Percentiles rank a stretch among this genome's conserved stretches.
Conservation (phyloP, 345 rosid species). For the Gossypium turneri region DNA sequence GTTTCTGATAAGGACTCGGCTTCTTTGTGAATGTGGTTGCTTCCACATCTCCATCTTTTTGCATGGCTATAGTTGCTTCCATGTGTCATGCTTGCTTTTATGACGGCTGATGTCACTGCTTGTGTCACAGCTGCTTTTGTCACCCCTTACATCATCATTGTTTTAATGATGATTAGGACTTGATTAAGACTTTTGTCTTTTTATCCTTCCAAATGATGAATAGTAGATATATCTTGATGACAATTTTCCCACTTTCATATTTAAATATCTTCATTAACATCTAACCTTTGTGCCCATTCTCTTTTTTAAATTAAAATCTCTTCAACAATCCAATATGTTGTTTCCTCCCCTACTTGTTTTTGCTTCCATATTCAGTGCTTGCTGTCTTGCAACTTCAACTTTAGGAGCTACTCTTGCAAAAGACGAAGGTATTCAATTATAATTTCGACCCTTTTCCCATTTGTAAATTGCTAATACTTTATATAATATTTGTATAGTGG, state of each 20-base stretch:
- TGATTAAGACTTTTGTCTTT: too few species aligned
- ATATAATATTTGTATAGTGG: constrained; percentile 22
- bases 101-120: too few species aligned
- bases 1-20: too few species aligned
- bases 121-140: too few species aligned
- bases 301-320: neutral
- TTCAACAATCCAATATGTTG: neutral
- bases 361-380: constrained; percentile 14
- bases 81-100: too few species aligned
- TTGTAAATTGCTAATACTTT: neutral
- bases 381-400: constrained; percentile 19
- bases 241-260: neutral
- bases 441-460: neutral
- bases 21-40: too few species aligned
- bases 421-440: constrained; percentile 30
- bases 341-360: constrained; percentile 12
- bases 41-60: too few species aligned
- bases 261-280: neutral
- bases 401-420: constrained; percentile 24
- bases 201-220: too few species aligned
- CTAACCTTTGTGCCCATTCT: neutral
- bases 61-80: too few species aligned
- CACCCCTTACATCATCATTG: too few species aligned
- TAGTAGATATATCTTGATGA: too few species aligned
- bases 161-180: too few species aligned